Evolutionary conservation across 331 rosid species (phyloP).

Genomic region (Malus hybrid): DNA sequence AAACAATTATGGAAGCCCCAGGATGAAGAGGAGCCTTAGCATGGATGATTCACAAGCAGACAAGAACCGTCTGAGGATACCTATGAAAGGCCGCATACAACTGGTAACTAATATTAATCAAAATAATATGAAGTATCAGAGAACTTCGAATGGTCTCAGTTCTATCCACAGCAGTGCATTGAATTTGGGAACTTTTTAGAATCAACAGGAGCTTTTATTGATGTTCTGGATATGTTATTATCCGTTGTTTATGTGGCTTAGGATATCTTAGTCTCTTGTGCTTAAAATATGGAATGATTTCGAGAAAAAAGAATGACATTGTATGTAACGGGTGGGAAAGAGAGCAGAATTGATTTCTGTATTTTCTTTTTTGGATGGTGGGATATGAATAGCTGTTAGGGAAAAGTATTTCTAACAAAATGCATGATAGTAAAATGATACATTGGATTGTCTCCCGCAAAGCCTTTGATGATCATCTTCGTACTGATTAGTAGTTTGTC

Average conservation of each 20-base stretch:
- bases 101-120: constrained; percentile 37
- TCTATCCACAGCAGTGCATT: background rate
- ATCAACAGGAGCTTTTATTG: background rate
- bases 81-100: constrained; percentile 83
- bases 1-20: constrained; percentile 41
- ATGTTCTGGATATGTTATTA: background rate
- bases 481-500: background rate
- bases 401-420: background rate
- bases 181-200: background rate
- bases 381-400: background rate
- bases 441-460: too few relatives aligned
- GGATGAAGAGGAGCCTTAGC: constrained; percentile 58
- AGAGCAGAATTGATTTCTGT: background rate
- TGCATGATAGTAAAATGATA: background rate
- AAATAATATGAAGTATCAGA: background rate
- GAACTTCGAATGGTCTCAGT: background rate
- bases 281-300: background rate
- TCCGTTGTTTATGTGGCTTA: background rate
- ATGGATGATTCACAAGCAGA: constrained; percentile 48
- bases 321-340: background rate
- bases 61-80: constrained; percentile 62
- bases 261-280: background rate
- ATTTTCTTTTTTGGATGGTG: background rate
- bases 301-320: background rate
- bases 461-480: too few relatives aligned